Percentiles rank a stretch among this genome's conserved stretches.
Conservation (phyloP, 352 stramenopile genomes). For the Phytophthora citricola region DNA sequence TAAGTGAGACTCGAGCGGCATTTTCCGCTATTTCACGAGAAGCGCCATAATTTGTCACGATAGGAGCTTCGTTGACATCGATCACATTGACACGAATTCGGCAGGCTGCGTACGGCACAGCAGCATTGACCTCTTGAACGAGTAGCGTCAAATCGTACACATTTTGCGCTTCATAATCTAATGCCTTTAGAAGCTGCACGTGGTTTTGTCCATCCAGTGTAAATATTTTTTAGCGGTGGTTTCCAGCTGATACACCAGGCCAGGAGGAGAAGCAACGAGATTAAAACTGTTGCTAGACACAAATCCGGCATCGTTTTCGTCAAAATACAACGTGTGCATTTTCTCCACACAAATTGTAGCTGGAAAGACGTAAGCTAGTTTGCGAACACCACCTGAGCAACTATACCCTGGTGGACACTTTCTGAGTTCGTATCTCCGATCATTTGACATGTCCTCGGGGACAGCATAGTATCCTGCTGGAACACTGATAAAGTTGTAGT, state of each 20-base stretch:
- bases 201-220: slow-evolving; percentile 22
- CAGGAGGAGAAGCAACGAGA: slow-evolving; percentile 30
- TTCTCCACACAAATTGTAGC: slow-evolving; percentile 43
- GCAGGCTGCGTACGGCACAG: slow-evolving; percentile 30
- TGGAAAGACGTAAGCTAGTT: slow-evolving; percentile 40
- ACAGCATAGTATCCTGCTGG: slow-evolving; percentile 58
- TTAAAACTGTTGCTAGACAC: slow-evolving; percentile 47
- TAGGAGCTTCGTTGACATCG: slow-evolving; percentile 60
- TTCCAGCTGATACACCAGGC: slow-evolving; percentile 24
- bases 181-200: slow-evolving; percentile 15
- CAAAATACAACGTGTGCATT: slow-evolving; percentile 43
- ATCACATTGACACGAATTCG: slow-evolving; percentile 50
- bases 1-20: slow-evolving; percentile 41
- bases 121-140: slow-evolving; percentile 29
- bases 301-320: slow-evolving; percentile 40
- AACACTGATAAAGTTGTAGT: slow-evolving; percentile 42
- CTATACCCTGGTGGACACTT: slow-evolving; percentile 51
- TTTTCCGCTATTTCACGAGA: slow-evolving; percentile 51
- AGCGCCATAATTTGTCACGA: slow-evolving; percentile 30
- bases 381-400: slow-evolving; percentile 43
- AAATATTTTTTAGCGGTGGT: slow-evolving; percentile 12
- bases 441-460: slow-evolving; percentile 41
- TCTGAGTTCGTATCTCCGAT: slow-evolving; percentile 40
- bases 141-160: slow-evolving; percentile 30
- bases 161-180: slow-evolving; percentile 29